Evolutionary conservation across 805 yeast species (phyloP).

Genomic region (Lachancea fermentati): DNA sequence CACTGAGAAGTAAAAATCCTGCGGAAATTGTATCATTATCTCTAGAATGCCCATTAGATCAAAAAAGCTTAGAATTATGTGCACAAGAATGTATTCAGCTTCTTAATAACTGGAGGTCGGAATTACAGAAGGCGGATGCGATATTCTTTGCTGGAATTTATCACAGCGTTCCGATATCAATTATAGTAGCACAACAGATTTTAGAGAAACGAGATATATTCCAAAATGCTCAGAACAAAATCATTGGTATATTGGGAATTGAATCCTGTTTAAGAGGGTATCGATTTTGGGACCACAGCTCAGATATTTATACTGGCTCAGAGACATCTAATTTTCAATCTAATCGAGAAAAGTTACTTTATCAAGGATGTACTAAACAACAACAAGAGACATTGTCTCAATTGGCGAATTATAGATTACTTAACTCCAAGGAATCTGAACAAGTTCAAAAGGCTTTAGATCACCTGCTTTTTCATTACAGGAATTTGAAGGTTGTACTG

Average conservation of each 20-base stretch:
- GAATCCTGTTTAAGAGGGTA: slow-evolving; percentile 38
- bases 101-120: slow-evolving; percentile 44
- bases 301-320: slow-evolving; percentile 12
- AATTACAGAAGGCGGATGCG: slow-evolving; percentile 43
- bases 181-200: slow-evolving; percentile 42
- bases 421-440: slow-evolving; percentile 36
- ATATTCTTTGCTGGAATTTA: slow-evolving; percentile 48
- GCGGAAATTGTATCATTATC: slow-evolving; percentile 28
- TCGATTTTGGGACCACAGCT: slow-evolving; percentile 38
- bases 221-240: slow-evolving; percentile 14
- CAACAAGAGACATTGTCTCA: slow-evolving; percentile 23
- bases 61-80: slow-evolving; percentile 27
- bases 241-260: slow-evolving; percentile 31
- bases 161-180: slow-evolving; percentile 48
- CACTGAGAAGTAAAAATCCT: slow-evolving; percentile 27
- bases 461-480: slow-evolving; percentile 37
- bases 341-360: slow-evolving; percentile 26
- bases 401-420: slow-evolving; percentile 36
- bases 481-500: slow-evolving; percentile 41
- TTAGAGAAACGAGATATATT: slow-evolving; percentile 29
- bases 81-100: slow-evolving; percentile 41
- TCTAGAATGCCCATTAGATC: slow-evolving; percentile 32
- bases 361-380: slow-evolving; percentile 23
- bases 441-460: slow-evolving; percentile 37
- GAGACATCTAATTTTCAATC: slow-evolving; percentile 16